Conservation (phyloP, 1,139 yeast genomes). For the Pneumocystis sp. region DNA sequence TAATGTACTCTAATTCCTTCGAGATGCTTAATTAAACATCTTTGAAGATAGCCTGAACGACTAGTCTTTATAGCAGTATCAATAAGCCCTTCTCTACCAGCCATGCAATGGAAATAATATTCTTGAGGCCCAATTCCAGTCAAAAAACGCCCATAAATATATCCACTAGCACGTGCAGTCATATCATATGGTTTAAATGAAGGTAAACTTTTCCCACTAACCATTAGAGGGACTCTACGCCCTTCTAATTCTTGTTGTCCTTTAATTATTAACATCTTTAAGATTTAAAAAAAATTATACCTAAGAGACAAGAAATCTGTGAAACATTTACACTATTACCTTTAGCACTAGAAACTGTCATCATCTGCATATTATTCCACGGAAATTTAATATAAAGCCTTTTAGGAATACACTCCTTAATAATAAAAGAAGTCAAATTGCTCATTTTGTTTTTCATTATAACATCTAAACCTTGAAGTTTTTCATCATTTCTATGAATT, state of each 20-base stretch:
- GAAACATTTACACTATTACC: slow-evolving; percentile 98
- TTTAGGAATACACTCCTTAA: slow-evolving; percentile 82
- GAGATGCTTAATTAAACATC: slow-evolving; percentile 94
- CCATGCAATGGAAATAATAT: slow-evolving; percentile 99
- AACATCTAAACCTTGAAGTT: slow-evolving; percentile 88
- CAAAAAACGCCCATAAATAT: slow-evolving; percentile 90
- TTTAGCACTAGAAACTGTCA: slow-evolving; percentile 98
- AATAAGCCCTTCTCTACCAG: slow-evolving; percentile 98
- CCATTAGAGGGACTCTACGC: slow-evolving; percentile 98
- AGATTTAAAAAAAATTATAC: background rate
- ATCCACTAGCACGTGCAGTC: slow-evolving; percentile 97
- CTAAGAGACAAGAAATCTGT: slow-evolving; percentile 92
- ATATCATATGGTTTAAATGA: slow-evolving; percentile 95
- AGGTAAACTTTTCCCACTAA: slow-evolving; percentile 92
- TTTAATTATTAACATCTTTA: background rate
- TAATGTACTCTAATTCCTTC: slow-evolving; percentile 93
- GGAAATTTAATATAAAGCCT: slow-evolving; percentile 96
- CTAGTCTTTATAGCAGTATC: slow-evolving; percentile 99
- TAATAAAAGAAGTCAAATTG: slow-evolving; percentile 82
- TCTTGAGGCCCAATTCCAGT: slow-evolving; percentile 99
- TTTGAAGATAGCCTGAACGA: slow-evolving; percentile 94
- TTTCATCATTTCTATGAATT: slow-evolving; percentile 82
- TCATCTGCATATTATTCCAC: slow-evolving; percentile 91
- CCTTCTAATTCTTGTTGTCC: slow-evolving; percentile 99
- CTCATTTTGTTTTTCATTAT: slow-evolving; percentile 89